Percentiles rank a stretch among this genome's conserved stretches.
Conservation (phyloP, 306 rosid genomes). For the Astragalus glycyphyllos region DNA sequence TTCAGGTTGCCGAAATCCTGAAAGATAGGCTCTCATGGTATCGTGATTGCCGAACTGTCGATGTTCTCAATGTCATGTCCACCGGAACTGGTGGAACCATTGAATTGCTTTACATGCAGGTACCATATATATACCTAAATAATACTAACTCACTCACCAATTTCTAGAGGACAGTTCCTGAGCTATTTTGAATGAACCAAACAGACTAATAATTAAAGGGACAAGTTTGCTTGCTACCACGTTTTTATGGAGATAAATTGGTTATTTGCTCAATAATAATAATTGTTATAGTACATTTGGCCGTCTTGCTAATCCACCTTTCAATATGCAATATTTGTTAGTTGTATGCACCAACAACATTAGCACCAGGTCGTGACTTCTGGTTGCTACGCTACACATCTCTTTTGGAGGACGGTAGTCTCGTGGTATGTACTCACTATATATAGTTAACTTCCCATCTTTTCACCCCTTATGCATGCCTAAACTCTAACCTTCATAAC, state of each 20-base stretch:
- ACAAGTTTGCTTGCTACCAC: too few relatives aligned
- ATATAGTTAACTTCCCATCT: not conserved
- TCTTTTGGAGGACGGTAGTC: conserved; percentile 95
- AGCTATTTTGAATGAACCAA: too few relatives aligned
- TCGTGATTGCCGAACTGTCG: conserved; percentile 91
- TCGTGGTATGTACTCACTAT: conserved; percentile 66
- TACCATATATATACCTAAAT: conserved; percentile 29
- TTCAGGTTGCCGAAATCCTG: conserved; percentile 92
- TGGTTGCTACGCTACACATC: conserved; percentile 99
- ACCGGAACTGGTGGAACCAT: conserved; percentile 93
- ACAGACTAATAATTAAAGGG: too few relatives aligned
- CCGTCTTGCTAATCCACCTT: conserved; percentile 25
- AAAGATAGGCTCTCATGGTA: conserved; percentile 95
- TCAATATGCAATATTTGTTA: conserved; percentile 41
- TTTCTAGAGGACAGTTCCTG: too few relatives aligned
- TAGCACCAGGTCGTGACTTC: conserved; percentile 99
- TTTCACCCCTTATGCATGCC: not conserved
- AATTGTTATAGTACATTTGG: not conserved
- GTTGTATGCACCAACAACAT: conserved; percentile 97
- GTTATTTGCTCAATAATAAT: too few relatives aligned
- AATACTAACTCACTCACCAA: not conserved
- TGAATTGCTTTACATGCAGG: conserved; percentile 98
- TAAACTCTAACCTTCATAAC: not conserved
- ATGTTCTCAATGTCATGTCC: conserved; percentile 78
- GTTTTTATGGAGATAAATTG: too few relatives aligned